Percentiles rank a stretch among this genome's conserved stretches.
These are phyloP conservation scores for Limnanthes douglasii DNA, from an alignment of 345 rosid genomes.

Conservation along the genomic window DNA sequence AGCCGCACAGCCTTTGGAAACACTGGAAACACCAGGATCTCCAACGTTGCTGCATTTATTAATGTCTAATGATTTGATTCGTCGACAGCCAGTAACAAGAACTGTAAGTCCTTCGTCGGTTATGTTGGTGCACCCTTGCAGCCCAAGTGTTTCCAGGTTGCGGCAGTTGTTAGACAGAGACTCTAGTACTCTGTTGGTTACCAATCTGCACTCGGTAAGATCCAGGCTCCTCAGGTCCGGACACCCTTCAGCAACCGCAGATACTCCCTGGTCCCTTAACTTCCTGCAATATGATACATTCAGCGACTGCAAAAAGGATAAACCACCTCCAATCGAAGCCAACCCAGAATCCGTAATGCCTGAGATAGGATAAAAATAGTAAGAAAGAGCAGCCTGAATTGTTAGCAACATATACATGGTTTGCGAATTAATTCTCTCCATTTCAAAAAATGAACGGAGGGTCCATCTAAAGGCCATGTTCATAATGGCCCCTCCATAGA, in stretches of 20 bases:
- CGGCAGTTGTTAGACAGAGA: conserved; percentile 48
- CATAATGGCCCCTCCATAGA: no score
- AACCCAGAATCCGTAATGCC: conserved; percentile 75
- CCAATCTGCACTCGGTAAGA: conserved; percentile 60
- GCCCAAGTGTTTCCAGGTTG: conserved; percentile 40
- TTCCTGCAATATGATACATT: conserved; percentile 83
- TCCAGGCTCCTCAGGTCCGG: conserved; percentile 40
- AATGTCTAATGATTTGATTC: conserved; percentile 45
- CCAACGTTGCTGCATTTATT: conserved; percentile 79
- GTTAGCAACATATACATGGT: background rate
- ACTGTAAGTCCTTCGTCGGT: conserved; percentile 51
- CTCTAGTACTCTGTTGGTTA: conserved; percentile 32
- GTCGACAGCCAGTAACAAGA: conserved; percentile 57
- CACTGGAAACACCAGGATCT: conserved; percentile 43
- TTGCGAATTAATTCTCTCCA: no score
- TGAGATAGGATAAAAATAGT: conserved; percentile 11
- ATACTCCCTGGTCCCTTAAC: conserved; percentile 71
- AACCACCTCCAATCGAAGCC: conserved; percentile 48
- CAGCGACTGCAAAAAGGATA: conserved; percentile 58
- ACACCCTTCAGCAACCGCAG: conserved; percentile 68
- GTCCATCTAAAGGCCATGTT: no score
- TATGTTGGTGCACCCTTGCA: conserved; percentile 65
- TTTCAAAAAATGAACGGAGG: no score
- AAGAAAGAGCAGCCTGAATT: conserved; percentile 1
- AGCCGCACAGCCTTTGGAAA: conserved; percentile 50